phyloP scores from a whole-genome alignment of 1,284 basidiomycete species.

The Ustilago xerochloae region DNA sequence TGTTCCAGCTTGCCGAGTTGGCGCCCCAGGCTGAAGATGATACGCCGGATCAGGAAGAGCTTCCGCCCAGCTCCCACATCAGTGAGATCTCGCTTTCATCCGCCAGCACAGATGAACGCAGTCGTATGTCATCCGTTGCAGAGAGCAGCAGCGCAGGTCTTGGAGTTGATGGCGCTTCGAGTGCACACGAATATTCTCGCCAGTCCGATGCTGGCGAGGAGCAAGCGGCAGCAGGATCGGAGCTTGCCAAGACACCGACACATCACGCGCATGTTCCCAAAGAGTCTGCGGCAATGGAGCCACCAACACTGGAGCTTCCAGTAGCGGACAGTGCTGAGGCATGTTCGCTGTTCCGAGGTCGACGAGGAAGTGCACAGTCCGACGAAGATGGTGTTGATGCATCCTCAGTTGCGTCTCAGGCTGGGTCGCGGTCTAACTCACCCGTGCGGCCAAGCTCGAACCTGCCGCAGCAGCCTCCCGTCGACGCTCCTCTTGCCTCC shows the following conservation, averaged over 20 bases:
- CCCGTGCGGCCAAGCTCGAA: conserved; percentile 32
- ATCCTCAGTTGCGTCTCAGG: conserved; percentile 63
- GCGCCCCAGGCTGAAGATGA: conserved; percentile 59
- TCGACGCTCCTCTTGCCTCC: conserved; percentile 10
- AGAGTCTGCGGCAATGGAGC: conserved; percentile 36
- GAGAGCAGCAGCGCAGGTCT: conserved; percentile 38
- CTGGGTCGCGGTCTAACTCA: conserved; percentile 61
- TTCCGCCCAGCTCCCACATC: conserved; percentile 35
- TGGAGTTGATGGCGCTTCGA: conserved; percentile 25
- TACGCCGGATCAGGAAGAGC: conserved; percentile 34
- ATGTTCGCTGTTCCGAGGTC: conserved; percentile 24
- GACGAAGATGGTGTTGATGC: conserved; percentile 55
- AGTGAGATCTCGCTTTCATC: conserved; percentile 45
- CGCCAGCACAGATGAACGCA: conserved; percentile 32
- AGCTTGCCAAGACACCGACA: conserved; percentile 57
- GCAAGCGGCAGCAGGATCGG: conserved; percentile 28
- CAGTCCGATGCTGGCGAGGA: conserved; percentile 26
- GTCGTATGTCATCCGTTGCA: conserved; percentile 24
- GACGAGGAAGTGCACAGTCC: conserved; percentile 28
- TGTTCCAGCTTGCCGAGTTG: conserved; percentile 70
- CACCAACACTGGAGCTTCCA: conserved; percentile 49
- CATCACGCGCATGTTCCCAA: conserved; percentile 48
- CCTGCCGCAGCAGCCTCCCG: conserved; percentile 10
- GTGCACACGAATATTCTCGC: conserved; percentile 19
- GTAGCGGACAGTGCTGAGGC: conserved; percentile 15